Conservation (phyloP, 1,139 yeast genomes). For the Hanseniaspora uvarum region DNA sequence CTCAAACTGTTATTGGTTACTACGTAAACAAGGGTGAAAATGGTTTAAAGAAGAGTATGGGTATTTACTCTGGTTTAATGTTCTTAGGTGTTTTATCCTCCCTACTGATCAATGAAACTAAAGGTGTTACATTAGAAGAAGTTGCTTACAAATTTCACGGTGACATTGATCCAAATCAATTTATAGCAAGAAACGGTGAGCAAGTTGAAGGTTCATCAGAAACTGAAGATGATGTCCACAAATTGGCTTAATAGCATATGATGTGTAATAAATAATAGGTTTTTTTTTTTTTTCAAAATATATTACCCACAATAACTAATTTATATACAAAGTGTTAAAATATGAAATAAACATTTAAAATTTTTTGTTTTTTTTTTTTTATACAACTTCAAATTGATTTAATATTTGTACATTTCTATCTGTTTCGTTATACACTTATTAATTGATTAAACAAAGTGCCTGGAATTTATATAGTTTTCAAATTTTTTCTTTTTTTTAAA, state of each 20-base stretch:
- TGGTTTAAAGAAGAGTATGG: slow-evolving; percentile 51
- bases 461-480: no score
- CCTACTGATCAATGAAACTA: slow-evolving; percentile 74
- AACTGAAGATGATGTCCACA: slow-evolving; percentile 18
- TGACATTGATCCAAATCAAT: slow-evolving; percentile 40
- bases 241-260: slow-evolving; percentile 5
- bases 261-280: not conserved
- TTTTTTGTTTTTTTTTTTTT: no score
- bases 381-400: no score
- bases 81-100: slow-evolving; percentile 58
- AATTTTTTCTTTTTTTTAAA: no score
- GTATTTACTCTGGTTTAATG: slow-evolving; percentile 86
- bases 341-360: not conserved
- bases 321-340: not conserved
- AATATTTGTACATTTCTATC: not conserved
- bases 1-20: slow-evolving; percentile 84
- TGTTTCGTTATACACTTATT: no score
- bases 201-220: slow-evolving; percentile 16
- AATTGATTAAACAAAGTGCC: no score
- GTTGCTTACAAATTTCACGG: slow-evolving; percentile 68
- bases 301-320: not conserved
- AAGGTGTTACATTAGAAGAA: slow-evolving; percentile 78
- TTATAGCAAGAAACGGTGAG: slow-evolving; percentile 9
- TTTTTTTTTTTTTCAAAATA: not conserved
- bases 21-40: slow-evolving; percentile 58